Evolutionary conservation across 148 eudicot genomes (phyloP), one percentile per base, ranked within the genome.

Genomic region (Selenicereus undatus): DNA sequence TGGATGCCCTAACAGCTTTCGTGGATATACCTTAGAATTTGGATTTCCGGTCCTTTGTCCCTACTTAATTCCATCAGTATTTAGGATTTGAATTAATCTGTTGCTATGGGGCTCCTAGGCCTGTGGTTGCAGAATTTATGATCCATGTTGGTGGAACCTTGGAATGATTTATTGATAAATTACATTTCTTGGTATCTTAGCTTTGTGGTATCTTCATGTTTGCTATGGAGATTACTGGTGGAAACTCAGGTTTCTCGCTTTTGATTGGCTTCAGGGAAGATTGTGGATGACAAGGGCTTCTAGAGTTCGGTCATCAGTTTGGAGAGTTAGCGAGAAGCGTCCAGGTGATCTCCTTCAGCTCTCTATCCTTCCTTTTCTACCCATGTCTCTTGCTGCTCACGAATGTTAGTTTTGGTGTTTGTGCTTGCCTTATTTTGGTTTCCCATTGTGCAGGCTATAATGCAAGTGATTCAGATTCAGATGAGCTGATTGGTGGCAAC

Each of bases 401-500:
- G 26, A 32, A 74, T 75, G 51, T 72, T 58, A n/a, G 39, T 6
- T 27, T 20, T 43, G 26, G 58, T 79, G 45, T 70, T 24, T 21
- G 72, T 73, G 60, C 36, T 56, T 56, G 52, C 32, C 11, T 74
- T 22, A 39, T 26, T 73, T n/a, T 84, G 62, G 79, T 75, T 50
- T 81, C 66, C 76, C 43, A 82, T 43, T 71, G 54, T 79, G 51
- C 81, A 94, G 98, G 98, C 82, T 94, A 94, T 82, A 93, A 94
- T 90, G 95, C 92, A 54, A 94, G 97, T 87, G 98, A 94, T 87
- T 91, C 98, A 11, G 97, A 94, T 84, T 94, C 98, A 32, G 97
- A 93, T 78, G 94, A 90, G 54, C 51, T 83, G 77, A 75, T 81
- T 62, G 87, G 78, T 75, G 76, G 73, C 74, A 73, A 69, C 75